Conservation (phyloP, 2,329 filamentous ascomycete genomes). For the Aspergillus amoenus region DNA sequence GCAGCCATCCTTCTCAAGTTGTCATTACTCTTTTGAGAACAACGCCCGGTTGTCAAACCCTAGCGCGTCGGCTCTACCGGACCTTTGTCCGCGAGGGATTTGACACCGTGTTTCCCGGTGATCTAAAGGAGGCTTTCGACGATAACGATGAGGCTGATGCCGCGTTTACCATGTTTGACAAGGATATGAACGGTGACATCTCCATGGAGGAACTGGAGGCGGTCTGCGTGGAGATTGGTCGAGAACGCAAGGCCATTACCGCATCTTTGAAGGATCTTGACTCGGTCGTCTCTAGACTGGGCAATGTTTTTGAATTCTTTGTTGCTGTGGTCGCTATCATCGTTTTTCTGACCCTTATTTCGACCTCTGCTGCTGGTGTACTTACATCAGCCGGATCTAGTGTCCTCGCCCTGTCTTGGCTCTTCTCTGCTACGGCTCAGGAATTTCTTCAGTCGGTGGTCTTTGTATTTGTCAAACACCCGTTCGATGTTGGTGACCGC, state of each 20-base stretch:
- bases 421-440: slow-evolving; percentile 88
- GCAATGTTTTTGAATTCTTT: slow-evolving; percentile 84
- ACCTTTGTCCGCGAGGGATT: slow-evolving; percentile 74
- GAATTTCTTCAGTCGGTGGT: slow-evolving; percentile 93
- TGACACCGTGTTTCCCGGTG: slow-evolving; percentile 75
- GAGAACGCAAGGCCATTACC: slow-evolving; percentile 92
- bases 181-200: slow-evolving; percentile 94
- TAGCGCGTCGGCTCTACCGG: slow-evolving; percentile 84
- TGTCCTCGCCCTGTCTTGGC: slow-evolving; percentile 86
- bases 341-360: slow-evolving; percentile 86
- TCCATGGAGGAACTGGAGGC: slow-evolving; percentile 92
- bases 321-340: slow-evolving; percentile 77
- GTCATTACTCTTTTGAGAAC: slow-evolving; percentile 73
- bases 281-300: slow-evolving; percentile 86
- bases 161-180: slow-evolving; percentile 90
- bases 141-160: slow-evolving; percentile 83
- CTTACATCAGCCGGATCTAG: slow-evolving; percentile 86
- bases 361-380: slow-evolving; percentile 83
- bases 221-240: slow-evolving; percentile 89
- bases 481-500: slow-evolving; percentile 92
- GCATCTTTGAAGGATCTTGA: slow-evolving; percentile 93
- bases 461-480: slow-evolving; percentile 96
- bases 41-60: slow-evolving; percentile 72
- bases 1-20: slow-evolving; percentile 80
- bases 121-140: slow-evolving; percentile 75